phyloP scores from a whole-genome alignment of 805 yeast genomes.

The Ogataea chonburiensis region DNA sequence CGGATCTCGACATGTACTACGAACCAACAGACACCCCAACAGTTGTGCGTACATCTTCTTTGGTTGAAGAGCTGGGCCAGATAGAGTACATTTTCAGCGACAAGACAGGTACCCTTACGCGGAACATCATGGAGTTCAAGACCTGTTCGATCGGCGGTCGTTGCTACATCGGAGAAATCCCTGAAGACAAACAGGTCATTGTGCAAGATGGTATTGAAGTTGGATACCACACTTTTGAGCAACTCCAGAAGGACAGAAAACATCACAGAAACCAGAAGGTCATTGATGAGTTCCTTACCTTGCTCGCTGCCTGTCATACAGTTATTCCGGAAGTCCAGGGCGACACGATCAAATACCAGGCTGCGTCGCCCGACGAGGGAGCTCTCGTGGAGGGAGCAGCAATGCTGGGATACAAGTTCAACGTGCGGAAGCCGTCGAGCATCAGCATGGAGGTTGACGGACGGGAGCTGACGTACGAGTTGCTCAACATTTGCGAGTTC shows the following conservation, averaged over 20 bases:
- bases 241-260: conserved; percentile 48
- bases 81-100: conserved; percentile 95
- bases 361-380: conserved; percentile 99
- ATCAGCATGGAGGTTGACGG: conserved; percentile 64
- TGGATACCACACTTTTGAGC: conserved; percentile 73
- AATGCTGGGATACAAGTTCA: conserved; percentile 76
- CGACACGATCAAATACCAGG: conserved; percentile 84
- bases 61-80: conserved; percentile 97
- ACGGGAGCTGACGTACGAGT: conserved; percentile 60
- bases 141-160: conserved; percentile 91
- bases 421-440: conserved; percentile 79
- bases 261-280: conserved; percentile 39
- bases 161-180: conserved; percentile 83
- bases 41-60: conserved; percentile 89
- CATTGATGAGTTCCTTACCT: conserved; percentile 77
- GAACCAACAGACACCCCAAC: conserved; percentile 90
- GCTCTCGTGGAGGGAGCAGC: conserved; percentile 98
- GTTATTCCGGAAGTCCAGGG: conserved; percentile 87
- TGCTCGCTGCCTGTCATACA: conserved; percentile 92
- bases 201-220: conserved; percentile 74
- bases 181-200: conserved; percentile 81
- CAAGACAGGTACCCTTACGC: conserved; percentile 93
- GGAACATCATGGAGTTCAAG: conserved; percentile 96
- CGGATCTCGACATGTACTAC: conserved; percentile 91
- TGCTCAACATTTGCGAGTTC: conserved; percentile 90